Conservation (phyloP, 2,329 filamentous ascomycete genomes). For the Arthrobotrys megalospora region DNA sequence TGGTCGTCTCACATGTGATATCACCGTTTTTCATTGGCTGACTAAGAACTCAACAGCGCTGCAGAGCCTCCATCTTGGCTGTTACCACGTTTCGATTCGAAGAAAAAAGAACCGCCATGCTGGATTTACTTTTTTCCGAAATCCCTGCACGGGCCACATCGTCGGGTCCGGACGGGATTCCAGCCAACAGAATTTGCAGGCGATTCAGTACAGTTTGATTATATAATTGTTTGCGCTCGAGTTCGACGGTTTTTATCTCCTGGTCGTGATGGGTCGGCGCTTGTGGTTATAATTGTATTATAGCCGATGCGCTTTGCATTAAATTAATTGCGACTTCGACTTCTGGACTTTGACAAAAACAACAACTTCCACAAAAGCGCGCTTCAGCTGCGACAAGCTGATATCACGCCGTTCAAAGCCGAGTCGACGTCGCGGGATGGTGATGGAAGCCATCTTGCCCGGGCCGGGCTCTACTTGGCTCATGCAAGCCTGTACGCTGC, state of each 20-base stretch:
- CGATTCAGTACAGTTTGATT: background rate
- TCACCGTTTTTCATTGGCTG: slow-evolving; percentile 36
- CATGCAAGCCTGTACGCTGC: slow-evolving; percentile 79
- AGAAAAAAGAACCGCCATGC: background rate
- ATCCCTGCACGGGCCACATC: slow-evolving; percentile 38
- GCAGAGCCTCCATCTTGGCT: slow-evolving; percentile 53
- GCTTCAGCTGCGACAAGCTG: background rate
- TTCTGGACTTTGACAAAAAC: slow-evolving; percentile 1
- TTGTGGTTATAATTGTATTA: background rate
- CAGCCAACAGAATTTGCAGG: slow-evolving; percentile 42
- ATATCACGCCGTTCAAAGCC: background rate
- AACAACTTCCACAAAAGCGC: slow-evolving; percentile 17
- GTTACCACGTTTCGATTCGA: slow-evolving; percentile 47
- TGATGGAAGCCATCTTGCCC: slow-evolving; percentile 42
- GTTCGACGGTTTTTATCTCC: background rate
- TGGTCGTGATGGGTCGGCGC: slow-evolving; percentile 12
- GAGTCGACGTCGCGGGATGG: slow-evolving; percentile 24
- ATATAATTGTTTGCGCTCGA: background rate
- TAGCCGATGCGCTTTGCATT: slow-evolving; percentile 20
- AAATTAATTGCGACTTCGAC: slow-evolving; percentile 14
- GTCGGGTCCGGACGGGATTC: slow-evolving; percentile 12
- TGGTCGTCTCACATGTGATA: slow-evolving; percentile 56
- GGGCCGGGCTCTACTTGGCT: slow-evolving; percentile 74
- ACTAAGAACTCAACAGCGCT: background rate
- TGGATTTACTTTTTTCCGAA: slow-evolving; percentile 61